Evolutionary conservation across 495 filamentous ascomycete species (phyloP), one percentile per base, ranked within the genome.

Genomic region (Talaromyces wortmannii): DNA sequence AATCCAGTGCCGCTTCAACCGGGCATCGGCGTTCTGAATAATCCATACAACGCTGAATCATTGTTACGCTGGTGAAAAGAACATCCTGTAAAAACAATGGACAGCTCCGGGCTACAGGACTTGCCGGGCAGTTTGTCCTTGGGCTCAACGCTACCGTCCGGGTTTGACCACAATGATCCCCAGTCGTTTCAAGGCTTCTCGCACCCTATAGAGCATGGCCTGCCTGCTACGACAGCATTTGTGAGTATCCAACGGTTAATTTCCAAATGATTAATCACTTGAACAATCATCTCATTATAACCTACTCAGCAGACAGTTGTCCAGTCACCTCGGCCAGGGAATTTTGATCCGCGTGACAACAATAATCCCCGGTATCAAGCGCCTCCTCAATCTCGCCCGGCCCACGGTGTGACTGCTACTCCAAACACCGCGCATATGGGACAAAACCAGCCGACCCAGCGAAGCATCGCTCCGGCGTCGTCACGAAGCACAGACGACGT

Each of bases 1-100:
- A 52, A 52, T 52, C 50, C 50, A 52, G 50, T 49, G 58, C 57
- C 51, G 73, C 63, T 63, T 72, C 74, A 55, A 70, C 65, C 45
- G 66, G 65, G 18, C 47, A 44, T 43, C 52, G 13, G 36, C 36
- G 1, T 40, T 40, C 36, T 40, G 36, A 40, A 40, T 40, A 40
- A 40, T 40, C 2, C 13, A 40, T 23, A 23, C 23, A 23, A 23
- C 23, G 23, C 23, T 23, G 23, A 23, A 23, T 23, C 23, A 23
- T 23, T 23, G 23, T 23, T 4, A 23, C 23, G 23, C 23, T 1
- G 40, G 11, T 2, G 4, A 2, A 43, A 43, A 43, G 40, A 43
- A 43, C 16, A 52, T 52, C 16, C 32, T 6, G 40, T 51, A 45
- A 42, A 6, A 13, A 45, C 7, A 12, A 64, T 67, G 55, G 57